Conservation (phyloP, 495 filamentous ascomycete genomes). For the Penicillium angulare region DNA sequence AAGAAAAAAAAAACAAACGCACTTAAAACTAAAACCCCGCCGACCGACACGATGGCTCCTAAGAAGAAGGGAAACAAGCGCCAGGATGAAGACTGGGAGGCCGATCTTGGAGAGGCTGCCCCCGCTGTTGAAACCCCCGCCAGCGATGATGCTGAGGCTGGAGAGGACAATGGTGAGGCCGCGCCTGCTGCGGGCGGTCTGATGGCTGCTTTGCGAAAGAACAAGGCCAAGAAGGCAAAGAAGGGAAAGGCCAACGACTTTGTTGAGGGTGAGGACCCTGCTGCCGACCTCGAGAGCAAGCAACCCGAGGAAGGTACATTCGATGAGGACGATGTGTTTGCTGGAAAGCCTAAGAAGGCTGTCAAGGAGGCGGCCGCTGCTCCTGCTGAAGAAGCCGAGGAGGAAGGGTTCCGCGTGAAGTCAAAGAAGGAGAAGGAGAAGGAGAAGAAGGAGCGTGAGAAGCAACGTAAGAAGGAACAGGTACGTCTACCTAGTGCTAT, state of each 20-base stretch:
- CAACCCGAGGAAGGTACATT: constrained; percentile 80
- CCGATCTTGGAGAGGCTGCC: constrained; percentile 81
- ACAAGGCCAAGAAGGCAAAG: constrained; percentile 87
- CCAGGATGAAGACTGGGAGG: constrained; percentile 91
- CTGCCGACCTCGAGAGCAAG: constrained; percentile 60
- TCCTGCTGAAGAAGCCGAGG: constrained; percentile 52
- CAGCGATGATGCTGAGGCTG: constrained; percentile 42
- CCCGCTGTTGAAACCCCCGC: constrained; percentile 49
- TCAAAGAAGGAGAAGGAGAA: constrained; percentile 97
- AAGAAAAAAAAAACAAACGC: neutral
- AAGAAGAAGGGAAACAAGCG: constrained; percentile 94
- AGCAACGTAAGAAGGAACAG: constrained; percentile 91
- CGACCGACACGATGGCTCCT: constrained; percentile 63
- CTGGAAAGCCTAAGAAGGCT: constrained; percentile 63
- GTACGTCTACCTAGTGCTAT: constrained; percentile 43
- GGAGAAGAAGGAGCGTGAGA: constrained; percentile 89
- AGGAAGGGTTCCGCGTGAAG: constrained; percentile 66
- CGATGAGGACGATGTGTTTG: constrained; percentile 80
- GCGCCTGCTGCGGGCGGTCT: constrained; percentile 65
- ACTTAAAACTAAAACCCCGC: too few relatives aligned
- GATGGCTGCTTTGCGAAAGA: constrained; percentile 85
- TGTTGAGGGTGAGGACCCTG: constrained; percentile 67
- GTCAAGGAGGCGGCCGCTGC: constrained; percentile 46
- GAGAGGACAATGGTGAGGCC: constrained; percentile 46
- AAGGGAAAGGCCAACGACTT: constrained; percentile 80